phyloP scores from a whole-genome alignment of 305 asterid genomes.

The Salvia sclarea region DNA sequence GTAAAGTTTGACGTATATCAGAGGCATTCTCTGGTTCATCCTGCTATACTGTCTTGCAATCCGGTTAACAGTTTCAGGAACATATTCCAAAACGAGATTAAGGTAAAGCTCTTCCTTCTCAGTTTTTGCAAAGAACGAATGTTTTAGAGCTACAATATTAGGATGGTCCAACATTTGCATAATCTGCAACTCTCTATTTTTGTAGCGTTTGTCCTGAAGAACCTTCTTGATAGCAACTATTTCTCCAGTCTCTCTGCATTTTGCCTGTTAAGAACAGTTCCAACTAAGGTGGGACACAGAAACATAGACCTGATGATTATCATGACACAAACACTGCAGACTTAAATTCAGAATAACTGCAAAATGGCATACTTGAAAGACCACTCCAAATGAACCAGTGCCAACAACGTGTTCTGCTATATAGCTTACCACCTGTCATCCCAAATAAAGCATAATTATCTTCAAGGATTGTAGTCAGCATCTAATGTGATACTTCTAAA shows the following conservation, averaged over 20 bases:
- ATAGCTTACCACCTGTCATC: conserved; percentile 77
- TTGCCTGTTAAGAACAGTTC: conserved; percentile 59
- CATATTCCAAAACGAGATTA: conserved; percentile 92
- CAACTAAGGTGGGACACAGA: conserved; percentile 17
- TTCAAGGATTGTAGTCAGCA: conserved; percentile 31
- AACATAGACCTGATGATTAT: conserved; percentile 19
- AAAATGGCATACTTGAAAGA: conserved; percentile 68
- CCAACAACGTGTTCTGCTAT: conserved; percentile 98
- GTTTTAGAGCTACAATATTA: conserved; percentile 85
- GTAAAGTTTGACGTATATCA: conserved; percentile 88
- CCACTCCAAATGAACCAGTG: conserved; percentile 98
- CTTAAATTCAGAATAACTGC: conserved; percentile 13
- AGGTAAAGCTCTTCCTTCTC: conserved; percentile 93
- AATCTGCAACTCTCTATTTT: conserved; percentile 93
- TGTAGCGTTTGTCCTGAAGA: conserved; percentile 97
- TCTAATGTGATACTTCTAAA: conserved; percentile 29
- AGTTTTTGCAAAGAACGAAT: conserved; percentile 83
- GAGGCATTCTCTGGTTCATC: conserved; percentile 87
- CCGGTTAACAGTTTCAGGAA: conserved; percentile 94
- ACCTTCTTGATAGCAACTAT: conserved; percentile 95
- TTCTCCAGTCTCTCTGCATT: conserved; percentile 95
- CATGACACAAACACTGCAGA: conserved; percentile 4
- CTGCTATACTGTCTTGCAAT: conserved; percentile 87
- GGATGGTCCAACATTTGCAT: conserved; percentile 99
- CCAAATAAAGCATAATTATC: conserved; percentile 34